Conservation (phyloP, 163 green algal species). For the Chlamydomonas reinhardtii region DNA sequence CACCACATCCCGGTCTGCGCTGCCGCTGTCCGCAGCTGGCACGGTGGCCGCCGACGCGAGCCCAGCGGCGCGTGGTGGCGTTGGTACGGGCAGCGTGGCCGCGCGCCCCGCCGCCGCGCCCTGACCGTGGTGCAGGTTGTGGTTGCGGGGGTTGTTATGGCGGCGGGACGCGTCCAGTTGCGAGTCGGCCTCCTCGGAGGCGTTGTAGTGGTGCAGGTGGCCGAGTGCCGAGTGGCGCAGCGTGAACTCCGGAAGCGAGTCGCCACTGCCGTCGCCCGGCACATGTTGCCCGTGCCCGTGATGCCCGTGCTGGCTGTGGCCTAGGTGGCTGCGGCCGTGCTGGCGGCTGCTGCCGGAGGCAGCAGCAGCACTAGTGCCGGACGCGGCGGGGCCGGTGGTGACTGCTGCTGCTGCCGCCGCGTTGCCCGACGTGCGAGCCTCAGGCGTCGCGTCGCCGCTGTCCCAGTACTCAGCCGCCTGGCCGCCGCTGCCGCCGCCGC, state of each 20-base stretch:
- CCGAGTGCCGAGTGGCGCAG: neutral
- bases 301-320: no score
- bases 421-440: no score
- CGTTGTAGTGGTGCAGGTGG: neutral
- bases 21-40: no score
- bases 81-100: neutral
- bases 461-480: no score
- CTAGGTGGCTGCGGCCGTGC: no score
- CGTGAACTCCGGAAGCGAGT: conserved; percentile 13
- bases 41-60: neutral
- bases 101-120: no score
- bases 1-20: no score
- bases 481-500: neutral
- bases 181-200: no score
- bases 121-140: neutral
- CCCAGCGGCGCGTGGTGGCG: neutral
- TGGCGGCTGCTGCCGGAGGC: neutral
- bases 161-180: neutral
- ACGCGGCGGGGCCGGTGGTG: no score
- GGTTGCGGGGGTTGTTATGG: neutral
- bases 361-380: neutral
- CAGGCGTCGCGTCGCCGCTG: no score
- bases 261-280: neutral
- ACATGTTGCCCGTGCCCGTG: no score
- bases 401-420: no score